These are phyloP conservation scores for Alternaria sp. DNA, from an alignment of 2,329 filamentous ascomycete genomes.

Conservation along the genomic window DNA sequence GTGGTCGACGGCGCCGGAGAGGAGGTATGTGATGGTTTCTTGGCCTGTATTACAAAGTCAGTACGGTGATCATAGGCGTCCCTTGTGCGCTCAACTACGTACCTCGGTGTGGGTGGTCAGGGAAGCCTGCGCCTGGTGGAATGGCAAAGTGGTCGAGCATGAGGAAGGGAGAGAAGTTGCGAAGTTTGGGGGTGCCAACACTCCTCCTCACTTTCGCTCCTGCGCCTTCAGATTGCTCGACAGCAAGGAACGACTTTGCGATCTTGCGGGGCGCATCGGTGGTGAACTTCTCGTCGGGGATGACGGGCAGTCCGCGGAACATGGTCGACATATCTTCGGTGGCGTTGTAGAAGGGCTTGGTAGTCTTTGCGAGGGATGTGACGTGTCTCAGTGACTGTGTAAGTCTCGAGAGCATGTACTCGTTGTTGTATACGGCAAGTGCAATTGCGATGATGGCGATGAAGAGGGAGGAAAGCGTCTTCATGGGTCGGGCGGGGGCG, in stretches of 20 bases:
- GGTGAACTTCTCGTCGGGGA: slow-evolving; percentile 48
- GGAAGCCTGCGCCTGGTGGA: slow-evolving; percentile 82
- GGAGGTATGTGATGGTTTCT: slow-evolving; percentile 88
- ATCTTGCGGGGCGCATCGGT: slow-evolving; percentile 70
- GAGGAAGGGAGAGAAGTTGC: slow-evolving; percentile 89
- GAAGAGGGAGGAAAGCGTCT: slow-evolving; percentile 50
- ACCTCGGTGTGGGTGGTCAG: slow-evolving; percentile 82
- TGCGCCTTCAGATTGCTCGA: slow-evolving; percentile 86
- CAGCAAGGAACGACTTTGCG: slow-evolving; percentile 80
- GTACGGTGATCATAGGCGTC: too few relatives aligned
- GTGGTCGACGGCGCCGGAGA: slow-evolving; percentile 86
- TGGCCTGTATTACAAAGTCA: slow-evolving; percentile 52
- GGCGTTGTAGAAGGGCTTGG: slow-evolving; percentile 27
- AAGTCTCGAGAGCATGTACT: slow-evolving; percentile 52
- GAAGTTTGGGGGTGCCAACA: slow-evolving; percentile 81
- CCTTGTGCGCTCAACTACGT: background rate
- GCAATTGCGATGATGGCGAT: slow-evolving; percentile 52
- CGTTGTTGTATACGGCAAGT: slow-evolving; percentile 47
- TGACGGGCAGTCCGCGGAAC: slow-evolving; percentile 59
- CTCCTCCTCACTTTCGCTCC: slow-evolving; percentile 87
- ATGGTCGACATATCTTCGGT: slow-evolving; percentile 42
- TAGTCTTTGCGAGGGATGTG: slow-evolving; percentile 27
- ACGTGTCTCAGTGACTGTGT: slow-evolving; percentile 39
- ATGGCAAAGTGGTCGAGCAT: slow-evolving; percentile 93
- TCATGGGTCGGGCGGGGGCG: slow-evolving; percentile 42